Evolutionary conservation across 192 early-diverging fungal species (phyloP).

Genomic region (Backusella circina): DNA sequence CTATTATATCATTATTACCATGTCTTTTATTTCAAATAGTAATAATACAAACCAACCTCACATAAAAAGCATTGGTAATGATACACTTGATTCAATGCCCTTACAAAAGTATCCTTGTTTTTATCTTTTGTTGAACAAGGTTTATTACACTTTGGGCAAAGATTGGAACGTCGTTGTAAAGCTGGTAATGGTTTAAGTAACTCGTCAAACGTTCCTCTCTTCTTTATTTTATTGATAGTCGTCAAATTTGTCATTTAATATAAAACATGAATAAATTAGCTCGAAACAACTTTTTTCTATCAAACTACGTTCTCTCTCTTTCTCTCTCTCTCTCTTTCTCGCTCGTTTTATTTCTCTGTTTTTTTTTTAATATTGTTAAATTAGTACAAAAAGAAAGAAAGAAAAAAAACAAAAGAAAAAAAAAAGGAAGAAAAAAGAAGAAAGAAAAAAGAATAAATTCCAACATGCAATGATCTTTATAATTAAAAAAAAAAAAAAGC

Average conservation of each 20-base stretch:
- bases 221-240: neutral
- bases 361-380: neutral
- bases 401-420: constrained; percentile 12
- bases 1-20: neutral
- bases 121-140: neutral
- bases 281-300: neutral
- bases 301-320: neutral
- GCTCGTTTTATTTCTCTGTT: neutral
- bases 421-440: neutral
- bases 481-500: constrained; percentile 7
- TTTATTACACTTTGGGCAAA: constrained; percentile 13
- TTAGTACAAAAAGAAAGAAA: neutral
- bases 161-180: constrained; percentile 6
- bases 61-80: constrained; percentile 19
- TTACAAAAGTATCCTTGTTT: neutral
- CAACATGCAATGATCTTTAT: neutral
- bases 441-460: neutral
- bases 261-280: neutral
- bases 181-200: neutral
- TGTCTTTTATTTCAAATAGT: neutral
- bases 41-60: constrained; percentile 6
- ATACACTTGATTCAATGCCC: constrained; percentile 13
- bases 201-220: neutral
- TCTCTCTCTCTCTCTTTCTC: neutral
- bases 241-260: constrained; percentile 1